These are phyloP conservation scores for Colletotrichum tamarilloi DNA, from an alignment of 2,329 filamentous ascomycete species.

Conservation along the genomic window DNA sequence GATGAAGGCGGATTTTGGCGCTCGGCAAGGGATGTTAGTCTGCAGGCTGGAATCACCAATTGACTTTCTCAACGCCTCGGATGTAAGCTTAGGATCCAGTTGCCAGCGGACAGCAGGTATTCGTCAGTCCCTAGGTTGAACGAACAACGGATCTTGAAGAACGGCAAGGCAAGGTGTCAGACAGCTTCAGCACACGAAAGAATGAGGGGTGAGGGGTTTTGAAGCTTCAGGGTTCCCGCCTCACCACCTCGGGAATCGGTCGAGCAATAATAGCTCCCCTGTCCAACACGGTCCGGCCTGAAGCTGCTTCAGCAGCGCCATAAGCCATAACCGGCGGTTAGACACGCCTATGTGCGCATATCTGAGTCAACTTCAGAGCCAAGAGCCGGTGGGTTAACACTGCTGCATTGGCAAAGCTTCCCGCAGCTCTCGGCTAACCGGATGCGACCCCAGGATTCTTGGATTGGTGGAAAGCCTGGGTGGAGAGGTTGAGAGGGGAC, in stretches of 20 bases:
- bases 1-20: not conserved
- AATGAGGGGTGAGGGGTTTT: slow-evolving; percentile 32
- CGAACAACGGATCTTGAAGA: not conserved
- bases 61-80: not conserved
- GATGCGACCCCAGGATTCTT: slow-evolving; percentile 8
- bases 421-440: slow-evolving; percentile 12
- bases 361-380: slow-evolving; percentile 21
- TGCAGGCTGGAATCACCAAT: not conserved
- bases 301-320: not conserved
- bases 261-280: slow-evolving; percentile 4
- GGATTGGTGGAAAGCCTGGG: slow-evolving; percentile 29
- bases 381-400: not conserved
- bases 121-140: not conserved
- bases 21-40: not conserved
- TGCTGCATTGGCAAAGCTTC: not conserved
- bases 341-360: not conserved
- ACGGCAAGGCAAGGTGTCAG: not conserved
- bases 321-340: not conserved
- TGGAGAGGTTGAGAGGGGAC: slow-evolving; percentile 18
- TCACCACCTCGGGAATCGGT: slow-evolving; percentile 9
- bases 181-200: not conserved
- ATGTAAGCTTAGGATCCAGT: not conserved
- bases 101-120: not conserved
- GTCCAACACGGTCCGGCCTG: not conserved
- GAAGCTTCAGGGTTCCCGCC: slow-evolving; percentile 25